These are phyloP conservation scores for Phanerodontia chrysosporium DNA, from an alignment of 768 basidiomycete species.

Conservation along the genomic window DNA sequence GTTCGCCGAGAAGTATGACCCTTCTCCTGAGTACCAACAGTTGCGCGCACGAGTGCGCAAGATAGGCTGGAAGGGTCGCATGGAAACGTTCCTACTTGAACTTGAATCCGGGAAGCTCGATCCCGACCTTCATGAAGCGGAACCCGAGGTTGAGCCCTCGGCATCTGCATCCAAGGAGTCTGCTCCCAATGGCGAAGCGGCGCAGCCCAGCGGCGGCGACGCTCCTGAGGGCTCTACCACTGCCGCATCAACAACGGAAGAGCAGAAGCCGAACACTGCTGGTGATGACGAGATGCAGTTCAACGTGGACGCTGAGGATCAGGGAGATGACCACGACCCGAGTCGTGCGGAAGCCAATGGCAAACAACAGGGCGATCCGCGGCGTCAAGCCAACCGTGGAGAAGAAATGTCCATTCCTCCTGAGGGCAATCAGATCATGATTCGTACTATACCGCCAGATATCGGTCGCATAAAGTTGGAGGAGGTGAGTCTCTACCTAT, in stretches of 20 bases:
- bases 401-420: slow-evolving; percentile 61
- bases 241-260: slow-evolving; percentile 36
- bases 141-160: slow-evolving; percentile 37
- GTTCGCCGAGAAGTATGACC: slow-evolving; percentile 96
- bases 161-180: slow-evolving; percentile 52
- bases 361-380: slow-evolving; percentile 58
- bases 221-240: slow-evolving; percentile 30
- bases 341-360: slow-evolving; percentile 23
- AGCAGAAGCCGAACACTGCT: slow-evolving; percentile 38
- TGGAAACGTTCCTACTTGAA: slow-evolving; percentile 71
- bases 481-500: slow-evolving; percentile 63
- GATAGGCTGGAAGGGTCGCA: slow-evolving; percentile 78
- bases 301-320: slow-evolving; percentile 68
- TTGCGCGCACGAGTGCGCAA: slow-evolving; percentile 77
- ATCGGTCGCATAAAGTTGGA: slow-evolving; percentile 88
- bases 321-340: slow-evolving; percentile 55
- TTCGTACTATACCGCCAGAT: slow-evolving; percentile 91
- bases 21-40: slow-evolving; percentile 60
- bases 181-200: slow-evolving; percentile 34
- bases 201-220: slow-evolving; percentile 33
- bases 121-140: slow-evolving; percentile 63
- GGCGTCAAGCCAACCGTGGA: slow-evolving; percentile 46
- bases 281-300: slow-evolving; percentile 77
- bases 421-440: slow-evolving; percentile 90
- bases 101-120: slow-evolving; percentile 86